Evolutionary conservation across 768 basidiomycete species (phyloP).

Genomic region (Gyrodon lividus): DNA sequence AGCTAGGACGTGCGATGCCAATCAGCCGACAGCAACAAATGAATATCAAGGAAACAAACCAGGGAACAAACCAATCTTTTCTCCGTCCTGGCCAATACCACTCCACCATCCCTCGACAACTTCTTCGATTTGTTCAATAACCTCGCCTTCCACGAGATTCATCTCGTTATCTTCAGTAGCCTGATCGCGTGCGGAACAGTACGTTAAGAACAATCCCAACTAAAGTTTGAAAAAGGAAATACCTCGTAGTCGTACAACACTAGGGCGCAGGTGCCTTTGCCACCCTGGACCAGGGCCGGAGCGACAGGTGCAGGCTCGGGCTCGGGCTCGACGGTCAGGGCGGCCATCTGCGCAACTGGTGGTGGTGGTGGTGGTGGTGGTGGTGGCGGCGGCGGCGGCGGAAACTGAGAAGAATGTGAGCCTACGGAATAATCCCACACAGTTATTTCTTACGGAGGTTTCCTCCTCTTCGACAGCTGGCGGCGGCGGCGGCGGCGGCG

Average conservation of each 20-base stretch:
- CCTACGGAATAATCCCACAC: background rate
- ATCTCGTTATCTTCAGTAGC: slow-evolving; percentile 89
- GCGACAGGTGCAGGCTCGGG: slow-evolving; percentile 38
- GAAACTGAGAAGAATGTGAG: slow-evolving; percentile 19
- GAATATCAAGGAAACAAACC: slow-evolving; percentile 41
- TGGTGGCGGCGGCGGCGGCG: slow-evolving; percentile 26
- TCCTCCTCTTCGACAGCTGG: slow-evolving; percentile 25
- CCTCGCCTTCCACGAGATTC: slow-evolving; percentile 72
- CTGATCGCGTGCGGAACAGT: slow-evolving; percentile 29
- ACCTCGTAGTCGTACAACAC: slow-evolving; percentile 83
- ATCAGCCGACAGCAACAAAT: background rate
- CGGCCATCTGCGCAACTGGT: slow-evolving; percentile 34
- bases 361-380: slow-evolving; percentile 26
- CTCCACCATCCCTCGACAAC: slow-evolving; percentile 93
- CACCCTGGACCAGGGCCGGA: slow-evolving; percentile 10
- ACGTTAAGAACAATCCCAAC: background rate
- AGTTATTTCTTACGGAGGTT: slow-evolving; percentile 5
- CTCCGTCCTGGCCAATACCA: slow-evolving; percentile 65
- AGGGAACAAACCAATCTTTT: slow-evolving; percentile 80
- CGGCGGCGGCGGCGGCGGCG: slow-evolving; percentile 28
- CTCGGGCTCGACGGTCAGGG: slow-evolving; percentile 34
- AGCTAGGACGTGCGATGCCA: slow-evolving; percentile 41
- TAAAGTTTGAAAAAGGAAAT: slow-evolving; percentile 7
- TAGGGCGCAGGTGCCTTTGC: slow-evolving; percentile 61
- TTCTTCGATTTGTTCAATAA: slow-evolving; percentile 80